phyloP scores from a whole-genome alignment of 345 rosid species.

The Populus davidiana region DNA sequence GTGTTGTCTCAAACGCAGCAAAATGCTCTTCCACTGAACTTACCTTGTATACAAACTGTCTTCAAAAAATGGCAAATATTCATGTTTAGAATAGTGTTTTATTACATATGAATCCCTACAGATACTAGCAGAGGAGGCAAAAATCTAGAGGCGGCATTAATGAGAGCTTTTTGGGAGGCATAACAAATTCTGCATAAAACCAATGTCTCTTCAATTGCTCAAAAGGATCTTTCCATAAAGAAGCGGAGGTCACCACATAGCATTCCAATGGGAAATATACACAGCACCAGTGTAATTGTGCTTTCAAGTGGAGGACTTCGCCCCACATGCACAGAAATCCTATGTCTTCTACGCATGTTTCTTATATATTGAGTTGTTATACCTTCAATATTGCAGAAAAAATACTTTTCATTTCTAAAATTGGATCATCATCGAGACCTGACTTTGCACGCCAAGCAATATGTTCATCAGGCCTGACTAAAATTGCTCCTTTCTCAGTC shows the following conservation, averaged over 20 bases:
- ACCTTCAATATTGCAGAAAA: slow-evolving; percentile 50
- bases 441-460: slow-evolving; percentile 71
- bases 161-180: not conserved
- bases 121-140: not conserved
- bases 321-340: not conserved
- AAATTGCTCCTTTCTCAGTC: slow-evolving; percentile 62
- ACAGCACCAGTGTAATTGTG: not conserved
- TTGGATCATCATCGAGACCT: slow-evolving; percentile 35
- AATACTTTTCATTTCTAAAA: slow-evolving; percentile 50
- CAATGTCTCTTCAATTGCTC: not conserved
- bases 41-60: not conserved
- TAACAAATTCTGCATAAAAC: not conserved
- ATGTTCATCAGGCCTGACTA: slow-evolving; percentile 83
- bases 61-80: not conserved
- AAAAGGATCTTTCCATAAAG: not conserved
- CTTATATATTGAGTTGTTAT: slow-evolving; percentile 3
- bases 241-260: not conserved
- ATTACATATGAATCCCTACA: not conserved
- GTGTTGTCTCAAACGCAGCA: too few relatives aligned
- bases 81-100: not conserved
- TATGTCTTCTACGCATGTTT: not conserved
- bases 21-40: too few relatives aligned
- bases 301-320: not conserved
- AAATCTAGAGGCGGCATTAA: not conserved
- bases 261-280: not conserved